These are phyloP conservation scores for Ganoderma sinense DNA, from an alignment of 1,284 basidiomycete species.

Conservation along the genomic window DNA sequence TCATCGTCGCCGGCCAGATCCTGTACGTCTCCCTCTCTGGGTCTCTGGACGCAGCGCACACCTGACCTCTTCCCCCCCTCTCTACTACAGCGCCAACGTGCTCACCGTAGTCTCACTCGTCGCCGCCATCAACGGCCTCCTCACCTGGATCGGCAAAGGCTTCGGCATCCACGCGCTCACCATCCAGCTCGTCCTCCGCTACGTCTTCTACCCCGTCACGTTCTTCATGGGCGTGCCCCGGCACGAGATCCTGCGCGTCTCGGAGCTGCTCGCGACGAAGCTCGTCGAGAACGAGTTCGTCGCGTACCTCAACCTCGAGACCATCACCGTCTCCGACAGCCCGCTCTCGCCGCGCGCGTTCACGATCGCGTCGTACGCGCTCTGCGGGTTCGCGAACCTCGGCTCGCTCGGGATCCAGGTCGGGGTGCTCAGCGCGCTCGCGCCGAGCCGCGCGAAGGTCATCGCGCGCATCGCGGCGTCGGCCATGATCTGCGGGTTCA, in stretches of 20 bases:
- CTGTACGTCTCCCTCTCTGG: constrained; percentile 57
- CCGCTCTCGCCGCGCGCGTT: constrained; percentile 77
- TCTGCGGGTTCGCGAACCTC: constrained; percentile 92
- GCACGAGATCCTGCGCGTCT: constrained; percentile 74
- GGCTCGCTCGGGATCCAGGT: constrained; percentile 90
- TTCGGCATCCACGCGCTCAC: constrained; percentile 87
- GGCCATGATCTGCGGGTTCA: constrained; percentile 84
- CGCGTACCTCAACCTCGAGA: constrained; percentile 72
- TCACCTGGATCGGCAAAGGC: constrained; percentile 90
- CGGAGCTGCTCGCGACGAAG: constrained; percentile 87
- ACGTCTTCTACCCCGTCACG: constrained; percentile 87
- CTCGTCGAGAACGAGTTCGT: constrained; percentile 90
- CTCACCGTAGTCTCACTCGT: constrained; percentile 84
- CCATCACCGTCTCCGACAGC: constrained; percentile 54
- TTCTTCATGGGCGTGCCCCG: constrained; percentile 87
- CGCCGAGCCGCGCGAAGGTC: constrained; percentile 75
- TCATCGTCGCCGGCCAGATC: constrained; percentile 87
- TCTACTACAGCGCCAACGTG: constrained; percentile 69
- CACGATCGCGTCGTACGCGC: constrained; percentile 83
- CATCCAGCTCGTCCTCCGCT: constrained; percentile 85
- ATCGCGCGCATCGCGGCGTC: constrained; percentile 79
- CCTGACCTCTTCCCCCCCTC: constrained; percentile 1
- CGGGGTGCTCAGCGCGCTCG: constrained; percentile 86
- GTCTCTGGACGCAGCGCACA: no score
- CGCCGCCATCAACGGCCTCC: constrained; percentile 82